Conservation (phyloP, 371 early-diverging fungal species). For the Circinella umbellata region DNA sequence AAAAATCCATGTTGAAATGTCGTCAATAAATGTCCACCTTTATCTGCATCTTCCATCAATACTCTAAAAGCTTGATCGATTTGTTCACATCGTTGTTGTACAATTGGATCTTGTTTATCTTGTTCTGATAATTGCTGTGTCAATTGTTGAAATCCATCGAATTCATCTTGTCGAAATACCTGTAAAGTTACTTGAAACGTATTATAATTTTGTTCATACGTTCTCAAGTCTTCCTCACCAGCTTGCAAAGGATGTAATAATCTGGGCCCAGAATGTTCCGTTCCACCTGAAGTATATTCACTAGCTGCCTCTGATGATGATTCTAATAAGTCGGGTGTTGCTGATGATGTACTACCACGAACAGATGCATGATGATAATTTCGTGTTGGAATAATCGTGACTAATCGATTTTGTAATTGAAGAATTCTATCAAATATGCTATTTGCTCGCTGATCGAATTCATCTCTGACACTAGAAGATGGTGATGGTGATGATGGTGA, state of each 20-base stretch:
- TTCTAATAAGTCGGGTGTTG: slow-evolving; percentile 18
- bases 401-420: slow-evolving; percentile 36
- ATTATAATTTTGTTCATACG: slow-evolving; percentile 40
- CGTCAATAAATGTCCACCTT: slow-evolving; percentile 24
- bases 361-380: slow-evolving; percentile 5
- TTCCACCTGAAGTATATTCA: slow-evolving; percentile 1
- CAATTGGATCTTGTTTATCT: neutral
- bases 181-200: slow-evolving; percentile 38
- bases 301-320: slow-evolving; percentile 2
- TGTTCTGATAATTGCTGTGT: neutral
- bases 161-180: slow-evolving; percentile 35
- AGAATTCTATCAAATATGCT: slow-evolving; percentile 35
- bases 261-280: slow-evolving; percentile 6
- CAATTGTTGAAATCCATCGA: neutral
- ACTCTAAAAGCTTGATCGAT: slow-evolving; percentile 23
- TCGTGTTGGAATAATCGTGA: slow-evolving; percentile 36
- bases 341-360: slow-evolving; percentile 4
- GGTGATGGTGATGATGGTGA: slow-evolving; percentile 26
- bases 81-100: slow-evolving; percentile 20
- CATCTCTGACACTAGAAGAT: slow-evolving; percentile 25
- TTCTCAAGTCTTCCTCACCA: slow-evolving; percentile 40
- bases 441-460: slow-evolving; percentile 31
- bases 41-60: slow-evolving; percentile 29
- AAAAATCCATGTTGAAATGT: slow-evolving; percentile 35
- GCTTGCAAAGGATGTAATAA: slow-evolving; percentile 47